Evolutionary conservation across 768 basidiomycete species (phyloP).

Genomic region (Suillus luteus): DNA sequence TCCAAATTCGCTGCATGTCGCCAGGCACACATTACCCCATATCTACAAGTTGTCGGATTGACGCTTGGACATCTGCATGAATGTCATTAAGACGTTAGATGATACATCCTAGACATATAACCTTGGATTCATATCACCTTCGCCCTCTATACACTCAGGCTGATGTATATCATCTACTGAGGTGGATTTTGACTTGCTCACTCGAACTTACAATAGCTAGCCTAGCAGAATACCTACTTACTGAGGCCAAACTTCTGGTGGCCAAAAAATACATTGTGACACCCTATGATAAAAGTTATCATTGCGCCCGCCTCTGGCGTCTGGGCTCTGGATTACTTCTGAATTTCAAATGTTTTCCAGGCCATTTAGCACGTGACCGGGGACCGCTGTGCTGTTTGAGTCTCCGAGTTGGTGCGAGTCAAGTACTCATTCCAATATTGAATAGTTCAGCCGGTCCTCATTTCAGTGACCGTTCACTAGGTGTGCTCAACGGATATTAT

Average conservation of each 20-base stretch:
- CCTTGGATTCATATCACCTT: background rate
- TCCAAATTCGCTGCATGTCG: background rate
- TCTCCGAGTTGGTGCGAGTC: too few relatives aligned
- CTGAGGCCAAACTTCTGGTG: background rate
- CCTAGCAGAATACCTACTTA: background rate
- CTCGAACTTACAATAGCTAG: background rate
- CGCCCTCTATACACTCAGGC: background rate
- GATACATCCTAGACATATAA: constrained; percentile 7
- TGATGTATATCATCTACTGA: background rate
- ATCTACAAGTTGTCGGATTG: background rate
- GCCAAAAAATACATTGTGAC: too few relatives aligned
- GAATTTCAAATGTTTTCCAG: too few relatives aligned
- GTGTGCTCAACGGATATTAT: constrained; percentile 37
- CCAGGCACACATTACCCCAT: background rate
- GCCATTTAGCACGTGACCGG: too few relatives aligned
- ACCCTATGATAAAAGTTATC: too few relatives aligned
- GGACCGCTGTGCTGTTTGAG: too few relatives aligned
- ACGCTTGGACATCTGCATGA: background rate
- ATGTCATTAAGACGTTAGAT: constrained; percentile 3
- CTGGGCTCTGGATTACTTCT: too few relatives aligned
- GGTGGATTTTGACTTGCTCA: background rate
- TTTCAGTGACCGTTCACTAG: background rate
- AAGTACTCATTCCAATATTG: background rate
- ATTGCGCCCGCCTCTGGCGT: too few relatives aligned
- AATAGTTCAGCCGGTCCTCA: background rate